Percentiles rank a stretch among this genome's conserved stretches.
phyloP scores from a whole-genome alignment of 2,329 filamentous ascomycete species.

The Pochonia chlamydosporia region DNA sequence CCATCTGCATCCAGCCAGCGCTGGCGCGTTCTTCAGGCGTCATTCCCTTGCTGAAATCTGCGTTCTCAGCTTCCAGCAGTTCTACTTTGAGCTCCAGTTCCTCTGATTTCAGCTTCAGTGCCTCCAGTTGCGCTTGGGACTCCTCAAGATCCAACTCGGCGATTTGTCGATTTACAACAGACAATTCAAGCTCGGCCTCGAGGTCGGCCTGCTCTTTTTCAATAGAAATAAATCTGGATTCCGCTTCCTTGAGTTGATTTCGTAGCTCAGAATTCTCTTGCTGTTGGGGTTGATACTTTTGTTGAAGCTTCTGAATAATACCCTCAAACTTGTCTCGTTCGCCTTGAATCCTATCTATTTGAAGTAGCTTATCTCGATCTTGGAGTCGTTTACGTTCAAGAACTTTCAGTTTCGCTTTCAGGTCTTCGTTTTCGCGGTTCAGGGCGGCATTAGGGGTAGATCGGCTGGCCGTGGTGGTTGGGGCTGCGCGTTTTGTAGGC shows the following conservation, averaged over 20 bases:
- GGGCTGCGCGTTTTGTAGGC: constrained; percentile 21
- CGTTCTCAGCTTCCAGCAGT: constrained; percentile 79
- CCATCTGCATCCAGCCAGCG: constrained; percentile 85
- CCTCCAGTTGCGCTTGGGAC: constrained; percentile 72
- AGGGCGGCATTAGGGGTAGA: constrained; percentile 44
- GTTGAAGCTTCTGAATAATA: constrained; percentile 86
- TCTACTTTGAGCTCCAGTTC: constrained; percentile 86
- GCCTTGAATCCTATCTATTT: constrained; percentile 66
- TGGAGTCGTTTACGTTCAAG: constrained; percentile 83
- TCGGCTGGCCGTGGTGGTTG: constrained; percentile 22
- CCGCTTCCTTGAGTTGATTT: constrained; percentile 70
- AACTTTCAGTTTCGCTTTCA: constrained; percentile 81
- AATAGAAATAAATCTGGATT: constrained; percentile 59
- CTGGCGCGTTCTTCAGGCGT: constrained; percentile 81
- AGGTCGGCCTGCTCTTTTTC: constrained; percentile 72
- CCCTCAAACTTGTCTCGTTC: constrained; percentile 74
- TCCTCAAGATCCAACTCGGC: constrained; percentile 88
- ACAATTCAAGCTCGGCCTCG: constrained; percentile 85
- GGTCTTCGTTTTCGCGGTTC: constrained; percentile 71
- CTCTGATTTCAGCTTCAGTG: constrained; percentile 68
- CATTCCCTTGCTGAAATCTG: constrained; percentile 77
- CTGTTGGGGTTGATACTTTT: constrained; percentile 80
- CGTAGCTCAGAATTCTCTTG: constrained; percentile 73
- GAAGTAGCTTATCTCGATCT: constrained; percentile 78
- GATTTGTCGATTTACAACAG: constrained; percentile 89